Evolutionary conservation across 2,329 filamentous ascomycete species (phyloP), one percentile per base, ranked within the genome.

Genomic region (Nannizziopsis arthrosporioides): DNA sequence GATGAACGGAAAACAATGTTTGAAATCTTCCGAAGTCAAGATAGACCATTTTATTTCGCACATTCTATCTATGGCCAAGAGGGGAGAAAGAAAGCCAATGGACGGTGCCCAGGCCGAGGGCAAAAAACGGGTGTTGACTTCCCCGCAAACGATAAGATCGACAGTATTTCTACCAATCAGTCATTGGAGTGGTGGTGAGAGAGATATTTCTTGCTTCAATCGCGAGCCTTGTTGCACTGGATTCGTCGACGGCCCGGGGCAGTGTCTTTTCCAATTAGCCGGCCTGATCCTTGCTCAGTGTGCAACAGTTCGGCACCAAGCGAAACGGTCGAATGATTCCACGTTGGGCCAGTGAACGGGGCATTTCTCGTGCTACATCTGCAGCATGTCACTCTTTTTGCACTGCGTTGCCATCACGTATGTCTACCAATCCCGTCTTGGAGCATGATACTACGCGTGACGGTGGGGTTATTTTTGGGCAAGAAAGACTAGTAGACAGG

Each of bases 321-420:
- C 35, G 36, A 38, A 34, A 40, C 35, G 36, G 44, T 31, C 10
- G 22, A 36, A 36, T 22, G 37, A 30, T 17, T 34, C 12, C 30
- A 38, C 35, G 22, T 47, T 41, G 36, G 32, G 44, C 44, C 44
- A 47, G 18, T 47, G 19, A 10, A 30, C 22, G 35, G 37, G 36
- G 43, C 18, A 38, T 17, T 17, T 39, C 15, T 12, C 18, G 32
- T 41, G 44, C 32, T 27, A 47, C 44, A 32, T 39, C 35, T 15
- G 36, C 30, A 45, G 30, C 43, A 27, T 27, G 22, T 27, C 22
- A 27, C 22, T 27, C 4, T 27, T 27, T 27, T 27, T 27, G 22
- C 22, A 27, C 22, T 27, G 4, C 22, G 7, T 27, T 27, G 22
- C 22, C 22, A 27, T 27, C 22, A 27, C 22, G 22, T 27, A 27